Conservation (phyloP, 148 eudicot genomes). For the Chenopodium formosanum region DNA sequence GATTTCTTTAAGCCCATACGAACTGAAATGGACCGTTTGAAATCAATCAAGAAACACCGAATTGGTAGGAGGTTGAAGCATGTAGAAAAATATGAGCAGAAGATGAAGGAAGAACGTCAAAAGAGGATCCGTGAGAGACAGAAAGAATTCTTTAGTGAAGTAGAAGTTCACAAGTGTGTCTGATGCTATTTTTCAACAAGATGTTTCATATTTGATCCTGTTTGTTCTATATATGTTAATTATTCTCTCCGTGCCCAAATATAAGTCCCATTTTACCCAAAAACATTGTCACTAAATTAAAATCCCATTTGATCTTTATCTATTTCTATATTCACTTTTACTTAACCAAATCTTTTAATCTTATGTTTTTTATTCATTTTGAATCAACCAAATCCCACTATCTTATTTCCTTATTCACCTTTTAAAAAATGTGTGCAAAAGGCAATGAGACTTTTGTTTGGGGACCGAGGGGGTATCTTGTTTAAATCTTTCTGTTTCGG, state of each 20-base stretch:
- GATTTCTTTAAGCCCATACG: slow-evolving; percentile 87
- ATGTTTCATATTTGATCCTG: background rate
- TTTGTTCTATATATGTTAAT: background rate
- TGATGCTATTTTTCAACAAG: background rate
- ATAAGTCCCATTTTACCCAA: no score
- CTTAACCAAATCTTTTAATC: no score
- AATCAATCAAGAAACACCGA: slow-evolving; percentile 83
- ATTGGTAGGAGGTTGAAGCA: slow-evolving; percentile 90
- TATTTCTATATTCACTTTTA: no score
- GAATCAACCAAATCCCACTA: no score
- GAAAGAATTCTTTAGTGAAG: slow-evolving; percentile 93
- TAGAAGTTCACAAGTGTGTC: slow-evolving; percentile 86
- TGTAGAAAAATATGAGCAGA: slow-evolving; percentile 87
- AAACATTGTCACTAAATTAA: no score
- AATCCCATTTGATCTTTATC: no score
- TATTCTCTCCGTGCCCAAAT: no score
- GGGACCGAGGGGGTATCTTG: no score
- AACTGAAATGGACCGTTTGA: slow-evolving; percentile 74
- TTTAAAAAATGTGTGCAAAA: no score
- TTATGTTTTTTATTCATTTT: no score
- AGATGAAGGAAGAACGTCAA: slow-evolving; percentile 97
- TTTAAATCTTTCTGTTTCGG: background rate
- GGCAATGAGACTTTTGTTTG: no score
- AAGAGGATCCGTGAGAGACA: slow-evolving; percentile 91
- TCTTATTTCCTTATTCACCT: no score